phyloP scores from a whole-genome alignment of 169 alveolate genomes.

The Cystoisospora suis region DNA sequence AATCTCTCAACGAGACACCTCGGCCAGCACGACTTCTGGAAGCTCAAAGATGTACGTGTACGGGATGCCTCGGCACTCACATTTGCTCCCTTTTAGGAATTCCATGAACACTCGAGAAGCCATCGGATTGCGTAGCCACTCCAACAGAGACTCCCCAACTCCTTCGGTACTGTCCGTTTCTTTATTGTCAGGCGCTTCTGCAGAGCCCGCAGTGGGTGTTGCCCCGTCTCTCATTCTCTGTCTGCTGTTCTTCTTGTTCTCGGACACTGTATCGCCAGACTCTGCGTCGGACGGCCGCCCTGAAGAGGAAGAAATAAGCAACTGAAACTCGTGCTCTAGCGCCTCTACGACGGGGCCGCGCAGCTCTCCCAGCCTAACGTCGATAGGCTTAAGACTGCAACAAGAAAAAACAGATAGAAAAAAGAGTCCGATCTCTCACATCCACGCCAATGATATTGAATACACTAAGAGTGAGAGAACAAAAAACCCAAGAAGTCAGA shows the following conservation, averaged over 20 bases:
- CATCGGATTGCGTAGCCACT: neutral
- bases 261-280: too few species aligned
- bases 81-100: neutral
- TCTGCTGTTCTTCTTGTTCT: too few species aligned
- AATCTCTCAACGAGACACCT: too few species aligned
- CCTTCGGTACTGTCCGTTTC: neutral
- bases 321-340: neutral
- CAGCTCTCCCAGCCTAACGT: neutral
- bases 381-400: neutral
- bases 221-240: neutral
- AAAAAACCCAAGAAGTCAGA: too few species aligned
- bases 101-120: constrained; percentile 14
- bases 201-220: neutral
- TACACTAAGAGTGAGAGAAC: too few species aligned
- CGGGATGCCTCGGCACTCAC: too few species aligned
- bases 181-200: neutral
- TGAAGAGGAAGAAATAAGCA: too few species aligned
- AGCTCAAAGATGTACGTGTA: too few species aligned
- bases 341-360: constrained; percentile 17
- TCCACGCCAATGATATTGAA: too few species aligned
- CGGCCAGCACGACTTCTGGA: too few species aligned
- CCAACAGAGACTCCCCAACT: neutral
- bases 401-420: neutral
- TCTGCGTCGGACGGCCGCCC: neutral
- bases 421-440: neutral